phyloP scores from a whole-genome alignment of 345 rosid genomes.

The Syzygium aromaticum region DNA sequence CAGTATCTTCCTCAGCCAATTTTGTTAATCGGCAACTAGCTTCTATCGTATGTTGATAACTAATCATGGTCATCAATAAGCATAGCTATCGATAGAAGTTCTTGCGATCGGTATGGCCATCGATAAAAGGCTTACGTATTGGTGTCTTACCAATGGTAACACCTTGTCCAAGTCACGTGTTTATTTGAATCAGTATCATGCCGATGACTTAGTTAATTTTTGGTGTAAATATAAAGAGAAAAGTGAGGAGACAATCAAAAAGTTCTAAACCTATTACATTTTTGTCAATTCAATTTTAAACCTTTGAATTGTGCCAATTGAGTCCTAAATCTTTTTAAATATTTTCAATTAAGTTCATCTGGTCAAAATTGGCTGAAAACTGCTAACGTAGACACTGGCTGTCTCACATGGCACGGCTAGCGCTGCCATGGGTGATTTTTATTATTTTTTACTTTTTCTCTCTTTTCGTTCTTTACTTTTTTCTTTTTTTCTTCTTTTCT shows the following conservation, averaged over 20 bases:
- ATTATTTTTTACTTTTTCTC: too few species aligned
- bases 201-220: neutral
- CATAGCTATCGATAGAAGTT: neutral
- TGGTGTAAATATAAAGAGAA: neutral
- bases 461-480: too few species aligned
- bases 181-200: neutral
- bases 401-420: too few species aligned
- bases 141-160: neutral
- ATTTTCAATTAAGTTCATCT: too few species aligned
- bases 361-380: too few species aligned
- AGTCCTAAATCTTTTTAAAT: too few species aligned
- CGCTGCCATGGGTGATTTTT: too few species aligned
- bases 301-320: too few species aligned
- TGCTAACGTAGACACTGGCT: too few species aligned
- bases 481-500: too few species aligned
- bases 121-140: neutral
- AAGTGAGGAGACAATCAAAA: neutral
- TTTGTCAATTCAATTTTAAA: too few species aligned
- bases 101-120: neutral
- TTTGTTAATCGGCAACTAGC: neutral
- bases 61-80: neutral
- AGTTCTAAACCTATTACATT: too few species aligned
- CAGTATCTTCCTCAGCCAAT: neutral
- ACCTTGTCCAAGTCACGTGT: neutral
- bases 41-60: neutral